phyloP scores from a whole-genome alignment of 139 green algal species.

The Tetratostichococcus sp. region DNA sequence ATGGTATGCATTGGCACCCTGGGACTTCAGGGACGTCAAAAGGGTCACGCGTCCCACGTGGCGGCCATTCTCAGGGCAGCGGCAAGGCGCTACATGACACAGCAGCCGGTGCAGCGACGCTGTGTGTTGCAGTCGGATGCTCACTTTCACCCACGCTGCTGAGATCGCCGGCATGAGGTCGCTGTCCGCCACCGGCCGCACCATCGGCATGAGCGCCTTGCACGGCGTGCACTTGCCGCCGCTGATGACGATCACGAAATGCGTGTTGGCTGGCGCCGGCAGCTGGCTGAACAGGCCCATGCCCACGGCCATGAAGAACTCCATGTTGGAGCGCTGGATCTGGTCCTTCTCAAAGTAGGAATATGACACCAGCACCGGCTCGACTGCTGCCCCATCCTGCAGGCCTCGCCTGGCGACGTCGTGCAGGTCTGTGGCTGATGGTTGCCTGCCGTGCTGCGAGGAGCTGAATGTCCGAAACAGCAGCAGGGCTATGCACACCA shows the following conservation, averaged over 20 bases:
- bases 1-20: too few species aligned
- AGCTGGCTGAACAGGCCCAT: slow-evolving; percentile 34
- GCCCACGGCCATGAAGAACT: slow-evolving; percentile 61
- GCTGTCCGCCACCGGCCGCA: slow-evolving; percentile 14
- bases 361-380: slow-evolving; percentile 57
- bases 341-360: slow-evolving; percentile 68
- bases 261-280: slow-evolving; percentile 9
- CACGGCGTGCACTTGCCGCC: slow-evolving; percentile 57
- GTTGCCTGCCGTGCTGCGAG: background rate
- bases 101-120: too few species aligned
- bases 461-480: background rate
- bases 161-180: background rate
- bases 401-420: background rate
- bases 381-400: background rate
- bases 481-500: background rate
- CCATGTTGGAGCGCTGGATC: slow-evolving; percentile 55
- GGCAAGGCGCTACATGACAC: too few species aligned
- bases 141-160: background rate
- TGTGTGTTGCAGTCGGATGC: too few species aligned
- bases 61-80: too few species aligned
- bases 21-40: too few species aligned
- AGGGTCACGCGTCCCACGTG: too few species aligned
- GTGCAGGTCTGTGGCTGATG: background rate
- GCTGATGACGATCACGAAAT: slow-evolving; percentile 48
- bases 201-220: slow-evolving; percentile 27